phyloP scores from a whole-genome alignment of 1,284 basidiomycete species.

The Hemileia vastatrix region DNA sequence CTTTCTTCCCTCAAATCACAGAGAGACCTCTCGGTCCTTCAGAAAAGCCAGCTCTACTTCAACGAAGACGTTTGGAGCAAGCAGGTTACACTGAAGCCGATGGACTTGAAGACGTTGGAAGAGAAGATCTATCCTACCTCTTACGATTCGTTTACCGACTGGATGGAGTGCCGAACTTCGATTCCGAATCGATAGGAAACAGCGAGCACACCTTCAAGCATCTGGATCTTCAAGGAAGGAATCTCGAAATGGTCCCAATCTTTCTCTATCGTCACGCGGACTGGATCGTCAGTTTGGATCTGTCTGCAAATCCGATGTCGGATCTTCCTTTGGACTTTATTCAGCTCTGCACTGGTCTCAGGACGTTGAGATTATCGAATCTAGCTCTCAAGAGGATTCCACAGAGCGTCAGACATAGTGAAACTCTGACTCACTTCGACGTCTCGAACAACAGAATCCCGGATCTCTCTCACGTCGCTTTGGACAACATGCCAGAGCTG shows the following conservation, averaged over 20 bases:
- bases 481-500: conserved; percentile 51
- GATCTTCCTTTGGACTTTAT: conserved; percentile 95
- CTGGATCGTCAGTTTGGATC: conserved; percentile 72
- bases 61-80: conserved; percentile 71
- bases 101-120: conserved; percentile 65
- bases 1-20: neutral
- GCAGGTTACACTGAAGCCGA: conserved; percentile 88
- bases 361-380: conserved; percentile 76
- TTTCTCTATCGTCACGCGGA: conserved; percentile 76
- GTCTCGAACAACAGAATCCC: conserved; percentile 41
- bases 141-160: conserved; percentile 63
- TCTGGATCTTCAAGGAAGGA: conserved; percentile 71
- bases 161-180: conserved; percentile 6
- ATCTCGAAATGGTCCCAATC: conserved; percentile 81
- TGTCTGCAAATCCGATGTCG: conserved; percentile 89
- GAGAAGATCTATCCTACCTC: conserved; percentile 72
- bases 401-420: conserved; percentile 65
- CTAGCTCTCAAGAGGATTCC: conserved; percentile 94
- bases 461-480: conserved; percentile 51
- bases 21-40: conserved; percentile 71
- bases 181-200: too few species aligned
- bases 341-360: conserved; percentile 70
- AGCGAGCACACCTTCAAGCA: conserved; percentile 67
- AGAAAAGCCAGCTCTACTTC: conserved; percentile 76
- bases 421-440: conserved; percentile 70